Evolutionary conservation across 352 stramenopile species (phyloP), one percentile per base, ranked within the genome.

Genomic region (Globisporangium polare): DNA sequence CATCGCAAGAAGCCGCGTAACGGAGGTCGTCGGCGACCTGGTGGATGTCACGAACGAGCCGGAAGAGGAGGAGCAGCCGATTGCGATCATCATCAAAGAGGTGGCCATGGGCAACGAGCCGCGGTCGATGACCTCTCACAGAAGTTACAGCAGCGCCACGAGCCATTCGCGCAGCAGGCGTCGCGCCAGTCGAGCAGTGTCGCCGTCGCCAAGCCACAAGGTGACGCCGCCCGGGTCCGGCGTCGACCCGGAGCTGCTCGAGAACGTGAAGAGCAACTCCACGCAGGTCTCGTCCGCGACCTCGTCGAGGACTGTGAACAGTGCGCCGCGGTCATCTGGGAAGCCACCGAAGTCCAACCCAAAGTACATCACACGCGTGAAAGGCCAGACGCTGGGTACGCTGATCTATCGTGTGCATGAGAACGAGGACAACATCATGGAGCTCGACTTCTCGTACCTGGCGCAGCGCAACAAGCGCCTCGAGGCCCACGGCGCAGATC

Each of bases 371-470:
- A 68, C 49, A 24, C 62, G 62, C 17, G 51, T 68, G 41, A 63
- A 63, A 68, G 62, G 77, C 47, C 75, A 79, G 46, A 92, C 80
- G 18, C 70, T 92, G 0, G 79, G 63, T 1, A 71, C 58, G 1
- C 73, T 88, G 42, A 68, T 92, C 53, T 69, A 85, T 33, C 67
- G 67, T 13, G 78, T 92, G 33, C 69, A 75, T 8, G 52, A 74
- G 27, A 90, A 92, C 63, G 72, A 90, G 67, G 77, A 78, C 29
- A 69, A 87, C 55, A 71, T 89, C 20, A 69, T 69, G 17, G 80
- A 90, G 53, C 72, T 92, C 24, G 80, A 92, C 45, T 90, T 92
- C 39, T 89, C 83, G 8, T 73, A 77, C 49, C 61, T 90, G 8
- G 68, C 80, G 8, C 66, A 75, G 50, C 72, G 66, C 50, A 83